These are phyloP conservation scores for Paxillus rubicundulus DNA, from an alignment of 768 basidiomycete species.

Conservation along the genomic window DNA sequence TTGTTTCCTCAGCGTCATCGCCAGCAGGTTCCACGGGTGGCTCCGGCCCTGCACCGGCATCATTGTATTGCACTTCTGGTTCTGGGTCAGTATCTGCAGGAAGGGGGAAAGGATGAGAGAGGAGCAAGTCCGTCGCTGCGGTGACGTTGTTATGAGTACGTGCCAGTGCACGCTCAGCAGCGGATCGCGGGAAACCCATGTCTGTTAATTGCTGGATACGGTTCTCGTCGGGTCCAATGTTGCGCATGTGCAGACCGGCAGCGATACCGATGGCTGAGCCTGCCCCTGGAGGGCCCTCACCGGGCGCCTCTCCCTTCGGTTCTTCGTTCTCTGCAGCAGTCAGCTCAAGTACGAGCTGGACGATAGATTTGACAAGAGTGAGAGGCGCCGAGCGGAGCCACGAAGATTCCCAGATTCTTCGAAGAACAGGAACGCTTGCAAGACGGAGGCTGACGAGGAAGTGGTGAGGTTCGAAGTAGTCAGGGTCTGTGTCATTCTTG, in stretches of 20 bases:
- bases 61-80: slow-evolving; percentile 19
- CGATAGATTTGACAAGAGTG: slow-evolving; percentile 69
- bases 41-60: slow-evolving; percentile 14
- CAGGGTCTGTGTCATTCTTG: slow-evolving; percentile 72
- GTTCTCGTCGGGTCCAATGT: slow-evolving; percentile 65
- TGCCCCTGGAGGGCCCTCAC: slow-evolving; percentile 33
- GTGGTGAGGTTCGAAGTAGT: slow-evolving; percentile 83
- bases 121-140: slow-evolving; percentile 82
- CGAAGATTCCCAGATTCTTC: slow-evolving; percentile 72
- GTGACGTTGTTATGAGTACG: slow-evolving; percentile 87
- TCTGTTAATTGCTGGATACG: slow-evolving; percentile 83
- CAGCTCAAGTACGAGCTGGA: slow-evolving; percentile 77
- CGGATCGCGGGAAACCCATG: slow-evolving; percentile 95
- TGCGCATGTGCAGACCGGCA: slow-evolving; percentile 32
- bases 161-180: slow-evolving; percentile 77
- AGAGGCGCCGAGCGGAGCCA: slow-evolving; percentile 82
- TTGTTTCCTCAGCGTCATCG: slow-evolving; percentile 22
- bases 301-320: slow-evolving; percentile 43
- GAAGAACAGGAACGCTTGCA: slow-evolving; percentile 63
- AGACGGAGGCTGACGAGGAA: slow-evolving; percentile 82
- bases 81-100: slow-evolving; percentile 57
- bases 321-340: slow-evolving; percentile 82
- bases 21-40: slow-evolving; percentile 31
- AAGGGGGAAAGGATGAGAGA: slow-evolving; percentile 78
- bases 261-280: slow-evolving; percentile 31